Base-by-base conservation (phyloP, 495 filamentous ascomycete species). In the Aspergillus diversus region DNA sequence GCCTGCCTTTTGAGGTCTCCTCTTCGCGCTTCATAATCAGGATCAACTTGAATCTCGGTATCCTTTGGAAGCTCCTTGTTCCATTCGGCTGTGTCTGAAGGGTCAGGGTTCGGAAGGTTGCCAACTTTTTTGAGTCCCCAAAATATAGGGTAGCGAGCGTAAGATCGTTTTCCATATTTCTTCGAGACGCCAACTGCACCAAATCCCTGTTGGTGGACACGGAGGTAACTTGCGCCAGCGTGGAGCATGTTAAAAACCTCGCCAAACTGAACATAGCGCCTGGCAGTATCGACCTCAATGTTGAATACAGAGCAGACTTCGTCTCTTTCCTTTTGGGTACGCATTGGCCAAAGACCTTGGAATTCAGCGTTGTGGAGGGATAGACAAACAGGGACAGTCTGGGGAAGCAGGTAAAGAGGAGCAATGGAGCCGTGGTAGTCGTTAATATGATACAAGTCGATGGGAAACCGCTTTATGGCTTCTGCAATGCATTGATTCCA, bases 371-470 rank as follows among this genome's bases (percentile, higher is more conserved):
- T 88, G 71, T 88, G 86, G 16, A 86, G 81, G n/a, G 80, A 85
- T 4, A 82, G 69, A 48, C 76, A 80, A 12, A 75, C 67, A 1
- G 80, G 82, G 48, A 81, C 68, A 1, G 78, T 88, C 42, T 83
- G 75, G 13, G 89, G 89, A 5, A 91, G 79, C 16, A 90, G 79
- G 62, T 92, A 89, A 7, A 92, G 76, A 11, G 88, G 89, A 42
- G 90, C 90, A 6, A 89, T 73, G 16, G 89, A 87, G 34, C 90
- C 90, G 62, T 92, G 90, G 69, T 92, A 92, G 70, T 92, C 90
- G 72, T 92, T 92, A 69, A 92, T 88, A 70, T 92, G 90, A 69
- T 92, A 92, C 21, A 92, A 69, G 66, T 92, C 88, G 49, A 90
- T 79, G 0, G 87, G 83, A 50, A 84, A 84, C 7, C 82, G 78